Base-by-base conservation (phyloP, 78 protist genomes). In the Paulinella micropora region DNA sequence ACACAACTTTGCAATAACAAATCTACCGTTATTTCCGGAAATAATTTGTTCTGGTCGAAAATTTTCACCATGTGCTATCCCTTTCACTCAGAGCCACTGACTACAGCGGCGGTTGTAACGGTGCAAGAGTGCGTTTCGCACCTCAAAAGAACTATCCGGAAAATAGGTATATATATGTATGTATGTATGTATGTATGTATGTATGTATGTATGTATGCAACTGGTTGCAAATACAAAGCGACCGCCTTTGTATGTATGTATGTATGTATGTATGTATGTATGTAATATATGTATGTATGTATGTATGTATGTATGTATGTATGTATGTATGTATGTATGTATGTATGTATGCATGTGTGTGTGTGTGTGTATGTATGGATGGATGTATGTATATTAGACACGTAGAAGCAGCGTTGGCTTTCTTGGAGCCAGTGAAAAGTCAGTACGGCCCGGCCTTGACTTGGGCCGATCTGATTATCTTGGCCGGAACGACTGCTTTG, bases 31-130 rank as follows among this genome's bases (percentile, higher is more conserved):
- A n/a, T n/a, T n/a, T n/a, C n/a, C n/a, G n/a, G n/a, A n/a, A n/a
- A n/a, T n/a, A n/a, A n/a, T n/a, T n/a, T n/a, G n/a, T n/a, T n/a
- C n/a, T n/a, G n/a, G n/a, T n/a, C n/a, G n/a, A n/a, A n/a, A n/a
- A n/a, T n/a, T n/a, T n/a, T n/a, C n/a, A n/a, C n/a, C n/a, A n/a
- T n/a, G n/a, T n/a, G n/a, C n/a, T n/a, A n/a, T n/a, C n/a, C n/a
- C n/a, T n/a, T n/a, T n/a, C n/a, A n/a, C n/a, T n/a, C n/a, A n/a
- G n/a, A n/a, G n/a, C 89, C 34, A 83, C 93, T 0, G 93, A 91
- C 77, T 26, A 64, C 39, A 81, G 26, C n/a, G 93, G 93, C 77
- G 93, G 93, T 4, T 3, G 51, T 51, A 83, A 91, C 89, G 93
- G 93, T 39, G 93, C 93, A 6, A 39, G 90, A 39, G 81, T 91